These are phyloP conservation scores for Bipolaris cookei DNA, from an alignment of 2,329 filamentous ascomycete species.

Conservation along the genomic window DNA sequence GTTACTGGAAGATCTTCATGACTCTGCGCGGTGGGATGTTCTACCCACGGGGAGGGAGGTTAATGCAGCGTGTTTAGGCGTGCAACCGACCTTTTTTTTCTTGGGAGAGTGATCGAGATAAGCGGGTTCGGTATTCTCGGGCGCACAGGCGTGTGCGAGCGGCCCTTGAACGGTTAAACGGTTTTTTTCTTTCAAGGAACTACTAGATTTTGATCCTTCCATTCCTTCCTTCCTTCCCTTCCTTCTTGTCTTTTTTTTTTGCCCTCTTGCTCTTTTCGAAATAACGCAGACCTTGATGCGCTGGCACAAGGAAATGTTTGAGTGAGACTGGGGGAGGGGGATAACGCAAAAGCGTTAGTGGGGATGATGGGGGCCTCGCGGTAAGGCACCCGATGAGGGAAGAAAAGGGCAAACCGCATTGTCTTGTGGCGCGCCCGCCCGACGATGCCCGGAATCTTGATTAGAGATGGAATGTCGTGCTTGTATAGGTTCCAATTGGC, in stretches of 20 bases:
- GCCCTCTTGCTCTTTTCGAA: not conserved
- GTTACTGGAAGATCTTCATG: too few relatives aligned
- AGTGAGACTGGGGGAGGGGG: not conserved
- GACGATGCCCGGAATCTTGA: constrained; percentile 3
- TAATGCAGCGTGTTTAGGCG: too few relatives aligned
- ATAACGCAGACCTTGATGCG: constrained; percentile 13
- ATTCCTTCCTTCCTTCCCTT: not conserved
- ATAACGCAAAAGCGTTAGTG: constrained; percentile 12
- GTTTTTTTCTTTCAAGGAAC: too few relatives aligned
- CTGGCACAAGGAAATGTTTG: constrained; percentile 2
- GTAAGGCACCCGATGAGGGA: constrained; percentile 20
- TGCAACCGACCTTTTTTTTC: not conserved
- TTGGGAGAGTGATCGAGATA: not conserved
- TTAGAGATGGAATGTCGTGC: not conserved
- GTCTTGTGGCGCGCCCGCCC: constrained; percentile 5
- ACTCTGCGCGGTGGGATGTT: not conserved
- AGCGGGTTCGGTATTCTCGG: not conserved
- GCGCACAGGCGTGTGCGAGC: too few relatives aligned
- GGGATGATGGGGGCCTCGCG: constrained; percentile 17
- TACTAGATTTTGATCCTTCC: too few relatives aligned
- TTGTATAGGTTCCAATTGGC: not conserved
- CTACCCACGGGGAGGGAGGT: not conserved
- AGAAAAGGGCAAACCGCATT: constrained; percentile 2
- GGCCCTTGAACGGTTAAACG: too few relatives aligned
- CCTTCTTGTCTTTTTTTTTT: not conserved